phyloP scores from a whole-genome alignment of 805 yeast species.

The Metschnikowia shivogae region DNA sequence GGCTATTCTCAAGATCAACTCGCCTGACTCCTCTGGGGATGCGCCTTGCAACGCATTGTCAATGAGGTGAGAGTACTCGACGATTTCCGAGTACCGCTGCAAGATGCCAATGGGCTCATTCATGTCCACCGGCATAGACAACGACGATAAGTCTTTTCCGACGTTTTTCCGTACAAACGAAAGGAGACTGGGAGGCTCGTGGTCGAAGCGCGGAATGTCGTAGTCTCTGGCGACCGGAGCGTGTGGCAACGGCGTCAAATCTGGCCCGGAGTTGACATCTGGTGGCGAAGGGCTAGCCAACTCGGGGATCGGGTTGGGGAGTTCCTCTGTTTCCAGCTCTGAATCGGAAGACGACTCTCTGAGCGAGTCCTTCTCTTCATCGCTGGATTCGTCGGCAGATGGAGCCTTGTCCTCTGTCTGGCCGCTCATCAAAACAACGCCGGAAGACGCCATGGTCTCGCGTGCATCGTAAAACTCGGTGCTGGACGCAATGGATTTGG shows the following conservation, averaged over 20 bases:
- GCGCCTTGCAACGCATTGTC: conserved; percentile 52
- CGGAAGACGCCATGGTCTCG: conserved; percentile 52
- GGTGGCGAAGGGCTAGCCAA: neutral
- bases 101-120: conserved; percentile 87
- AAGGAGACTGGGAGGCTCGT: conserved; percentile 78
- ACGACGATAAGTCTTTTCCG: conserved; percentile 80
- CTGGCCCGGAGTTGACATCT: conserved; percentile 18
- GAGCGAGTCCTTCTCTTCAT: conserved; percentile 20
- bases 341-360: conserved; percentile 17
- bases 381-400: conserved; percentile 16
- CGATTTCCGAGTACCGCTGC: conserved; percentile 72
- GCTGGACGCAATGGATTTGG: conserved; percentile 27
- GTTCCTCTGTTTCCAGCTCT: conserved; percentile 13
- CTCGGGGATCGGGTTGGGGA: conserved; percentile 7
- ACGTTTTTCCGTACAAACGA: conserved; percentile 82
- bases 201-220: conserved; percentile 53
- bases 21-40: conserved; percentile 46
- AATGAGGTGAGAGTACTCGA: conserved; percentile 71
- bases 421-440: conserved; percentile 50
- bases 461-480: conserved; percentile 56
- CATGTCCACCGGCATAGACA: conserved; percentile 90
- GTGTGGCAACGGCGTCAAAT: conserved; percentile 66
- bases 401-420: conserved; percentile 6
- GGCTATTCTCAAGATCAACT: conserved; percentile 63
- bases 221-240: conserved; percentile 48